A percentile compares a stretch with the other conserved stretches of the same genome.
Conservation (phyloP, 1,284 basidiomycete species). For the Malassezia obtusa region DNA sequence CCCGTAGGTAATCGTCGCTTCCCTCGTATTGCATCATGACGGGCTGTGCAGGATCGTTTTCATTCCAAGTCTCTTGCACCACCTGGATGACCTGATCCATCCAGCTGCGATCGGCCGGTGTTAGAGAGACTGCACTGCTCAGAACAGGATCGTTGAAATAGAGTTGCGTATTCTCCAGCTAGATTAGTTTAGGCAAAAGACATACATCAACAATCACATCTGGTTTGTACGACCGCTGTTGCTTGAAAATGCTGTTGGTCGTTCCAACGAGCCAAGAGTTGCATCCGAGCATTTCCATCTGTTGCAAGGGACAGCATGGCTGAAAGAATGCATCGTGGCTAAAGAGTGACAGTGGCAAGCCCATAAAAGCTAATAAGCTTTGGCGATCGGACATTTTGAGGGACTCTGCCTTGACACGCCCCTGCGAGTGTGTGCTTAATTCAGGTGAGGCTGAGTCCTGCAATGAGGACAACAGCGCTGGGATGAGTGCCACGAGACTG, state of each 20-base stretch:
- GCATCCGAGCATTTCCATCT: slow-evolving; percentile 75
- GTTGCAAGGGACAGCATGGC: slow-evolving; percentile 90
- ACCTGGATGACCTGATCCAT: slow-evolving; percentile 58
- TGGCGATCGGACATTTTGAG: slow-evolving; percentile 79
- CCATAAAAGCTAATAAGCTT: slow-evolving; percentile 82
- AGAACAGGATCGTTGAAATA: slow-evolving; percentile 60
- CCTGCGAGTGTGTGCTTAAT: slow-evolving; percentile 12
- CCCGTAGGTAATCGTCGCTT: slow-evolving; percentile 42
- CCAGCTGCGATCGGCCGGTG: slow-evolving; percentile 91
- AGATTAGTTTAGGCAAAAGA: not conserved
- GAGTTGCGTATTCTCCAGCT: slow-evolving; percentile 32
- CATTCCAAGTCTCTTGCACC: slow-evolving; percentile 42
- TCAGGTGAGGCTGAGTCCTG: slow-evolving; percentile 80
- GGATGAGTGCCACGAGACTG: slow-evolving; percentile 58
- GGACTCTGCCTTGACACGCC: slow-evolving; percentile 51
- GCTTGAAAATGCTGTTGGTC: slow-evolving; percentile 90
- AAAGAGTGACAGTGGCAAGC: slow-evolving; percentile 67
- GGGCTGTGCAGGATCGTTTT: slow-evolving; percentile 37
- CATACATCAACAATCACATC: slow-evolving; percentile 74
- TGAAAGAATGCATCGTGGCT: slow-evolving; percentile 79
- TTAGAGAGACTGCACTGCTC: slow-evolving; percentile 68
- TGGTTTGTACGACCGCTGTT: slow-evolving; percentile 69
- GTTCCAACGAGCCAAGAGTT: slow-evolving; percentile 74
- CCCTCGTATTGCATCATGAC: slow-evolving; percentile 42
- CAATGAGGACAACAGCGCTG: slow-evolving; percentile 67